Conservation (phyloP, 2,329 filamentous ascomycete species). For the Trichophyton simii region DNA sequence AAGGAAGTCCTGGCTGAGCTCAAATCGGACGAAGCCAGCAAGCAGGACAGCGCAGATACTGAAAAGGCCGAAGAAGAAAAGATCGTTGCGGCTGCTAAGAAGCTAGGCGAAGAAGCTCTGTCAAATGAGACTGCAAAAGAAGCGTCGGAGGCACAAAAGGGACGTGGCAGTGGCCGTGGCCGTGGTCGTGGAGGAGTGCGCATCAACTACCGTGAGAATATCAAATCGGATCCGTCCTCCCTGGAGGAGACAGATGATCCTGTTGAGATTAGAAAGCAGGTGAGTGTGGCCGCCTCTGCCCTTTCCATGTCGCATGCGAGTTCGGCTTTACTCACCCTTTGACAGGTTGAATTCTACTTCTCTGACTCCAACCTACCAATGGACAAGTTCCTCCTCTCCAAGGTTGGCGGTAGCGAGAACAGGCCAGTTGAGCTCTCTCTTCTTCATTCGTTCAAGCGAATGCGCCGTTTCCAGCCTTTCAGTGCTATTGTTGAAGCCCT, state of each 20-base stretch:
- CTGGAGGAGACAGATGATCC: conserved; percentile 64
- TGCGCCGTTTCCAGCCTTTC: conserved; percentile 87
- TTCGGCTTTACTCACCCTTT: background rate
- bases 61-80: conserved; percentile 25
- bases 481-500: conserved; percentile 71
- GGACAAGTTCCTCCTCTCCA: conserved; percentile 75
- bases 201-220: conserved; percentile 39
- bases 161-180: conserved; percentile 19
- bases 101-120: conserved; percentile 14
- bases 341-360: conserved; percentile 89
- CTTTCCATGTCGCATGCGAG: background rate
- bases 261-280: conserved; percentile 69
- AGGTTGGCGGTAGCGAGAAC: conserved; percentile 67
- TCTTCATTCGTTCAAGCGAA: conserved; percentile 83
- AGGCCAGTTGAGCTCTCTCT: conserved; percentile 59
- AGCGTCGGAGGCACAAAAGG: conserved; percentile 14
- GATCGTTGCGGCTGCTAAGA: conserved; percentile 14
- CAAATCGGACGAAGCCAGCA: conserved; percentile 24
- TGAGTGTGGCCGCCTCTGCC: conserved; percentile 1
- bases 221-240: conserved; percentile 57
- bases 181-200: conserved; percentile 19
- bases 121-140: conserved; percentile 13
- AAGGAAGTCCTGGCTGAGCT: conserved; percentile 35
- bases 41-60: conserved; percentile 23
- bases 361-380: conserved; percentile 77